phyloP scores from a whole-genome alignment of 2,329 filamentous ascomycete species.

The Alternaria conjuncta region DNA sequence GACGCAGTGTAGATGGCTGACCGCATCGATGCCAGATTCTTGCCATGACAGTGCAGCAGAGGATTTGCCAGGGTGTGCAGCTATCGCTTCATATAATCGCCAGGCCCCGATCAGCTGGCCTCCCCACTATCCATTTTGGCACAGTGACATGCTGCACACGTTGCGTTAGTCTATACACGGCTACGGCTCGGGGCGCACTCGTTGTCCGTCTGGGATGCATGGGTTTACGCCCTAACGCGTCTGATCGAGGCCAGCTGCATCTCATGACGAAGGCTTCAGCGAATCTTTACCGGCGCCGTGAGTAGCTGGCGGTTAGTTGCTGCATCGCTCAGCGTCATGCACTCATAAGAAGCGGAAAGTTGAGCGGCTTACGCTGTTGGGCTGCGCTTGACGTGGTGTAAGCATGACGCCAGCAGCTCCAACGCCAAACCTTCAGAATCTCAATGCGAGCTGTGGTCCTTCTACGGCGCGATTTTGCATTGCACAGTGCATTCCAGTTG shows the following conservation, averaged over 20 bases:
- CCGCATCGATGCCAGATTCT: constrained; percentile 19
- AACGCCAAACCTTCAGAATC: constrained; percentile 3
- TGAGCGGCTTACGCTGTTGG: constrained; percentile 4
- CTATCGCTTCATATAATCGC: constrained; percentile 17
- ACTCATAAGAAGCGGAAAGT: constrained; percentile 16
- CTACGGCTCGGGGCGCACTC: constrained; percentile 42
- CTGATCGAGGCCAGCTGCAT: constrained; percentile 31
- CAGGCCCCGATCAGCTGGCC: constrained; percentile 31
- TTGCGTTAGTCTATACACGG: constrained; percentile 41
- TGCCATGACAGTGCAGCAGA: constrained; percentile 28
- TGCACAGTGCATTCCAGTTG: background rate
- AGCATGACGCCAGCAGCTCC: constrained; percentile 18
- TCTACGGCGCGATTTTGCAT: background rate
- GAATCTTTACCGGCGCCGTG: constrained; percentile 17
- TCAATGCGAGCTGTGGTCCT: background rate
- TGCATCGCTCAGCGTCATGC: constrained; percentile 29
- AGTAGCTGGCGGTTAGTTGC: constrained; percentile 24
- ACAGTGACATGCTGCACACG: constrained; percentile 35
- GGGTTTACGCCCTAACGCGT: constrained; percentile 27
- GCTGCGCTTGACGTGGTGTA: constrained; percentile 6
- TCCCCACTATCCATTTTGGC: constrained; percentile 26
- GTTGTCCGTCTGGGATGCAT: constrained; percentile 27
- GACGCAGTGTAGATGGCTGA: constrained; percentile 14
- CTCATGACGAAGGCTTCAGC: constrained; percentile 19
- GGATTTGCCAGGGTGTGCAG: constrained; percentile 9